Conservation (phyloP, 257 asterid species). For the Verbena officinalis region DNA sequence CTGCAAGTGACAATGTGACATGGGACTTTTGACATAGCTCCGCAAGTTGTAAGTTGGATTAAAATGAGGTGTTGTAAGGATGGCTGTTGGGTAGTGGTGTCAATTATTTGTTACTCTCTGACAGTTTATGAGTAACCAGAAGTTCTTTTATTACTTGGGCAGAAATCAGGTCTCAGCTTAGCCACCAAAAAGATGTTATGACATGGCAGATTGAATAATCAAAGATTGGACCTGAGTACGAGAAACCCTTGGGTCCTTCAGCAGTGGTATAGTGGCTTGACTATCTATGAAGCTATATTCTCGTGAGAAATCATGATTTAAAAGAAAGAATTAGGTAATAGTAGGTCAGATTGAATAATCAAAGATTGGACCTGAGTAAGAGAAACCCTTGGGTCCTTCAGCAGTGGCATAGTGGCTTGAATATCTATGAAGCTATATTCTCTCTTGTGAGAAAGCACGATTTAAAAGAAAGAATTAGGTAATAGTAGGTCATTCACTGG, state of each 20-base stretch:
- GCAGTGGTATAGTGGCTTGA: constrained; percentile 6
- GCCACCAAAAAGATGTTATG: background rate
- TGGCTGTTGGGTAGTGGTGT: constrained; percentile 3
- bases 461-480: background rate
- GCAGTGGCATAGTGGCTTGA: constrained; percentile 8
- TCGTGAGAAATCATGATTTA: constrained; percentile 2
- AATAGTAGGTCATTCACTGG: constrained; percentile 24
- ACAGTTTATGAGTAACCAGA: background rate
- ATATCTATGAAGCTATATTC: constrained; percentile 1
- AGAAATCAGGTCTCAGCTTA: too few species aligned
- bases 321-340: constrained; percentile 3
- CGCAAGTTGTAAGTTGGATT: background rate
- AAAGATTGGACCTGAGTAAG: constrained; percentile 3
- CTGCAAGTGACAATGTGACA: background rate
- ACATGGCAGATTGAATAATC: background rate
- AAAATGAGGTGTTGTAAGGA: background rate
- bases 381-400: constrained; percentile 5
- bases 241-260: constrained; percentile 5
- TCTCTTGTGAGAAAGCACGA: constrained; percentile 13
- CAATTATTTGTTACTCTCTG: background rate
- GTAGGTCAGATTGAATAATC: too few species aligned
- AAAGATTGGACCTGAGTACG: constrained; percentile 1
- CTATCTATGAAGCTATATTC: constrained; percentile 1
- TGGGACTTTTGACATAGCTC: background rate
- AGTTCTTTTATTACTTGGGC: too few species aligned